Evolutionary conservation across 371 early-diverging fungal genomes (phyloP), one percentile per base, ranked within the genome.

Genomic region (Mycotypha africana): DNA sequence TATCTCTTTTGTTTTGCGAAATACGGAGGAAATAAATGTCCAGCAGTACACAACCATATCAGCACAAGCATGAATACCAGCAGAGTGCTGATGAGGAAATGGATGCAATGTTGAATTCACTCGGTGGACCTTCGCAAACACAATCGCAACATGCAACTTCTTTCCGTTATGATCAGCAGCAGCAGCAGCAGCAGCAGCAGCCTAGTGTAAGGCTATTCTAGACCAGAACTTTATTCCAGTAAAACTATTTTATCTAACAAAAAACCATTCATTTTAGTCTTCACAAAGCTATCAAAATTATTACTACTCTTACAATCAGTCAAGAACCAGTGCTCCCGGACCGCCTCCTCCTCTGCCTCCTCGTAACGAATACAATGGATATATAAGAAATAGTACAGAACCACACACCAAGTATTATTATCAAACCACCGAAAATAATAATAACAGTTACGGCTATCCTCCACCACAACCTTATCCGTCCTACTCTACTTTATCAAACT

Each of bases 21-120:
- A n/a, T n/a, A n/a, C n/a, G n/a, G n/a, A n/a, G n/a, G n/a, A n/a
- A n/a, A n/a, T n/a, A n/a, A n/a, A n/a, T n/a, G n/a, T n/a, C n/a
- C n/a, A n/a, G n/a, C n/a, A n/a, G n/a, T n/a, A n/a, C n/a, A n/a
- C n/a, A n/a, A n/a, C n/a, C n/a, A n/a, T n/a, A n/a, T n/a, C n/a
- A n/a, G n/a, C n/a, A n/a, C n/a, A n/a, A n/a, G n/a, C n/a, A n/a
- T n/a, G n/a, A n/a, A n/a, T n/a, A n/a, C n/a, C n/a, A n/a, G n/a
- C n/a, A n/a, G n/a, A 38, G 22, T 34, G 26, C 38, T 12, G 30
- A 38, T 21, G 48, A 54, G 24, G 55, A 54, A 40, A 35, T 49
- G n/a, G 55, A 48, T 2, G 55, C 44, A 7, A 45, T 54, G 49
- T 30, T 54, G 25, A 45, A 49, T 31, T 49, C 55, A 7, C 45